Percentiles rank a stretch among this genome's conserved stretches.
Evolutionary conservation across 768 basidiomycete species (phyloP).

Genomic region (Suillus decipiens): DNA sequence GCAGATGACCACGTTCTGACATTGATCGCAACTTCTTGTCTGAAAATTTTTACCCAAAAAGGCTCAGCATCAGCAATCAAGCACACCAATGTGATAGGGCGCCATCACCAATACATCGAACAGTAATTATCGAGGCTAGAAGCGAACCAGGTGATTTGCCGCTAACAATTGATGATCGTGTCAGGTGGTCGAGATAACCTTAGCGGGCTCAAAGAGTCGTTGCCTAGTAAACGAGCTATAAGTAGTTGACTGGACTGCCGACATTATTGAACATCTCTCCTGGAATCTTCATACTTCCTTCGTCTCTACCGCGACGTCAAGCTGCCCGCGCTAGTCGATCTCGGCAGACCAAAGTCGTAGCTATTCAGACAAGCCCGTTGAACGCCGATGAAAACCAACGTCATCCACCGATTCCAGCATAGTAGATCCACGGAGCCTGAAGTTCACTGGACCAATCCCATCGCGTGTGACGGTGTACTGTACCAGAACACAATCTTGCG

Average conservation of each 20-base stretch:
- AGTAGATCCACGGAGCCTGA: background rate
- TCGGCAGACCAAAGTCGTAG: background rate
- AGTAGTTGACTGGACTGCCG: background rate
- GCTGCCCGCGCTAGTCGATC: background rate
- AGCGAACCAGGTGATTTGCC: slow-evolving; percentile 3
- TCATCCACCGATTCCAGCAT: background rate
- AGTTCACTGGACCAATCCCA: slow-evolving; percentile 4
- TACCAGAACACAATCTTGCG: background rate
- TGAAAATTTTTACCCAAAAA: background rate
- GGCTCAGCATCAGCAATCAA: slow-evolving; percentile 3
- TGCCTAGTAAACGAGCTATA: background rate
- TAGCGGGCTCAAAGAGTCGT: background rate
- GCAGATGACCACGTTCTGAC: background rate
- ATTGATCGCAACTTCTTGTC: background rate
- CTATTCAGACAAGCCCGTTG: background rate
- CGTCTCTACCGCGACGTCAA: background rate
- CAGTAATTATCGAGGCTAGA: background rate
- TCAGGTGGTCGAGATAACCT: slow-evolving; percentile 9
- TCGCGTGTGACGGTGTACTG: background rate
- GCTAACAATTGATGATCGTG: background rate
- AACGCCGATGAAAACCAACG: background rate
- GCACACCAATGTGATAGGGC: background rate
- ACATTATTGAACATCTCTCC: background rate
- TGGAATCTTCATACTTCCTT: background rate
- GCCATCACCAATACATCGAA: background rate